These are phyloP conservation scores for Akanthomyces lecanii DNA, from an alignment of 2,329 filamentous ascomycete genomes.

Conservation along the genomic window DNA sequence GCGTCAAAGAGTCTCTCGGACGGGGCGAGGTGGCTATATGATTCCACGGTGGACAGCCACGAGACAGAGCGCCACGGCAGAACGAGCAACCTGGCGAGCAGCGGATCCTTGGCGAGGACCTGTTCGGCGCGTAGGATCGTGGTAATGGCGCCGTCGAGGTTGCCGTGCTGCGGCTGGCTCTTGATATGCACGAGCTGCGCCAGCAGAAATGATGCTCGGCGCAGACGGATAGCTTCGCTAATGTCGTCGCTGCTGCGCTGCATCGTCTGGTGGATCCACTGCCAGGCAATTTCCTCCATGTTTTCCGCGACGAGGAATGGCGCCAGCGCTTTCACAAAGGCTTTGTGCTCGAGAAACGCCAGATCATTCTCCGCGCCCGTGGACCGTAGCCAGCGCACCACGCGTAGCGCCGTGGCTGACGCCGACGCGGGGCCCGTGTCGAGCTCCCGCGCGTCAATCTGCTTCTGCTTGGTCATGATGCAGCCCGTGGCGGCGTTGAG, in stretches of 20 bases:
- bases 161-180: slow-evolving; percentile 35
- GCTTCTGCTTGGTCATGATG: slow-evolving; percentile 43
- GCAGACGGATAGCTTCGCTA: slow-evolving; percentile 21
- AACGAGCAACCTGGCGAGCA: slow-evolving; percentile 35
- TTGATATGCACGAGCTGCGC: slow-evolving; percentile 41
- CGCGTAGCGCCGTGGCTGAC: slow-evolving; percentile 43
- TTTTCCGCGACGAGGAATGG: slow-evolving; percentile 51
- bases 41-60: slow-evolving; percentile 49
- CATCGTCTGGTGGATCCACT: slow-evolving; percentile 46
- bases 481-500: slow-evolving; percentile 50
- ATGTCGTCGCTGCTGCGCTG: slow-evolving; percentile 22
- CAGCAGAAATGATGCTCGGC: slow-evolving; percentile 29
- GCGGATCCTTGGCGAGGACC: slow-evolving; percentile 34
- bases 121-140: slow-evolving; percentile 44
- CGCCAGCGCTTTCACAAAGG: slow-evolving; percentile 38
- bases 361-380: slow-evolving; percentile 45
- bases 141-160: slow-evolving; percentile 47
- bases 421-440: slow-evolving; percentile 31
- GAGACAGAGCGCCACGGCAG: slow-evolving; percentile 46
- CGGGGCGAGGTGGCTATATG: slow-evolving; percentile 41
- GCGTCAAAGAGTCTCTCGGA: slow-evolving; percentile 48
- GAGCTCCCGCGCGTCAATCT: slow-evolving; percentile 33
- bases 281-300: slow-evolving; percentile 48
- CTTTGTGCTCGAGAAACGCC: slow-evolving; percentile 39
- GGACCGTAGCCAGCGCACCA: slow-evolving; percentile 51